A percentile compares a stretch with the other conserved stretches of the same genome.
Conservation (phyloP, 805 yeast genomes). For the Starmerella vitae region DNA sequence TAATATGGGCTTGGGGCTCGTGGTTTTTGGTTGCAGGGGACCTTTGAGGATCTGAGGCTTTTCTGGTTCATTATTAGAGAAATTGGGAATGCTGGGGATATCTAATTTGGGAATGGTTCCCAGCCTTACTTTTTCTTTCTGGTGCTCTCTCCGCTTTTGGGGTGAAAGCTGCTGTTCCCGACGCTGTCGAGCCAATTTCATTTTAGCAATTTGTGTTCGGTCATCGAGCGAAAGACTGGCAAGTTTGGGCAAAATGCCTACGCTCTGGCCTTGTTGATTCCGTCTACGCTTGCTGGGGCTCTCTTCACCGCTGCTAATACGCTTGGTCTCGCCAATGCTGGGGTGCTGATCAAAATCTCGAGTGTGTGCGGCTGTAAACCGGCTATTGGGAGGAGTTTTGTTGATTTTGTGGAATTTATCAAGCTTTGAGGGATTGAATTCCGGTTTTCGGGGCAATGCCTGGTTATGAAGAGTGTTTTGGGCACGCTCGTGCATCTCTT, state of each 20-base stretch:
- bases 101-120: neutral
- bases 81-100: no score
- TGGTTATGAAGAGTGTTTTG: constrained; percentile 4
- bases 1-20: no score
- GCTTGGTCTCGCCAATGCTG: constrained; percentile 13
- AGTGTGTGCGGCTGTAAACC: constrained; percentile 21
- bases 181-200: constrained; percentile 4
- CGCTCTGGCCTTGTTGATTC: constrained; percentile 4
- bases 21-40: no score
- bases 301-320: constrained; percentile 5
- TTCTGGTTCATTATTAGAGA: no score
- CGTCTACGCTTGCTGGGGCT: constrained; percentile 14
- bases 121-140: neutral
- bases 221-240: constrained; percentile 5
- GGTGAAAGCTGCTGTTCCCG: constrained; percentile 5
- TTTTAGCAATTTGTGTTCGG: constrained; percentile 7
- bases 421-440: neutral
- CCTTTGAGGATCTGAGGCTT: no score
- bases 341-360: constrained; percentile 23
- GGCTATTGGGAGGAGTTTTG: constrained; percentile 13
- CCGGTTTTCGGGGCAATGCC: neutral
- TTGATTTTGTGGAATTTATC: constrained; percentile 2
- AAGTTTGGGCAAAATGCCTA: constrained; percentile 4
- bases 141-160: neutral
- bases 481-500: constrained; percentile 28